phyloP scores from a whole-genome alignment of 345 rosid species.

The Erodium maritimum region DNA sequence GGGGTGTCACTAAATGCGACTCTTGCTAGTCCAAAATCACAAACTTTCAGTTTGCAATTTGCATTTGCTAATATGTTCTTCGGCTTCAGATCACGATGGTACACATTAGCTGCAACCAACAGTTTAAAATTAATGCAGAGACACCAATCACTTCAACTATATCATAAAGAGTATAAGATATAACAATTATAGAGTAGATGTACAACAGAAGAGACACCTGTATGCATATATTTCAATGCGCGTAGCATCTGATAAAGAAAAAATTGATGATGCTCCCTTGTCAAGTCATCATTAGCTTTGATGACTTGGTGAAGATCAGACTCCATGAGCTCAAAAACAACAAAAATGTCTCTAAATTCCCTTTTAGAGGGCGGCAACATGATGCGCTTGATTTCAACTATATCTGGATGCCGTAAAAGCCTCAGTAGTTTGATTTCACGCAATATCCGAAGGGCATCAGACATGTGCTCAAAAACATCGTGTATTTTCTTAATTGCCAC shows the following conservation, averaged over 20 bases:
- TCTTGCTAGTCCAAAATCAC: slow-evolving; percentile 93
- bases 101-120: slow-evolving; percentile 64
- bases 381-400: slow-evolving; percentile 84
- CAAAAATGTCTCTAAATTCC: slow-evolving; percentile 86
- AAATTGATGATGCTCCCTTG: slow-evolving; percentile 92
- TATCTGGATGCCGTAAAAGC: slow-evolving; percentile 85
- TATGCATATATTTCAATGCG: slow-evolving; percentile 91
- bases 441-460: slow-evolving; percentile 78
- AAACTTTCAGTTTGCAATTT: slow-evolving; percentile 90
- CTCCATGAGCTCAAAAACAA: slow-evolving; percentile 98
- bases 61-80: slow-evolving; percentile 96
- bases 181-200: neutral
- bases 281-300: slow-evolving; percentile 94
- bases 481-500: slow-evolving; percentile 91
- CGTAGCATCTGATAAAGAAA: slow-evolving; percentile 98
- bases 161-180: too few relatives aligned
- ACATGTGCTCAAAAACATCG: slow-evolving; percentile 77
- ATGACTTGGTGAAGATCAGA: slow-evolving; percentile 99
- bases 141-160: neutral
- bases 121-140: slow-evolving; percentile 15
- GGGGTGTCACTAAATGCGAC: slow-evolving; percentile 89
- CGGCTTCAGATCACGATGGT: slow-evolving; percentile 97
- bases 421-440: slow-evolving; percentile 91
- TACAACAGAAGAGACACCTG: slow-evolving; percentile 36
- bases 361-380: slow-evolving; percentile 92